Evolutionary conservation across 306 rosid genomes (phyloP).

Genomic region (barrel medic (Medicago truncatula)): DNA sequence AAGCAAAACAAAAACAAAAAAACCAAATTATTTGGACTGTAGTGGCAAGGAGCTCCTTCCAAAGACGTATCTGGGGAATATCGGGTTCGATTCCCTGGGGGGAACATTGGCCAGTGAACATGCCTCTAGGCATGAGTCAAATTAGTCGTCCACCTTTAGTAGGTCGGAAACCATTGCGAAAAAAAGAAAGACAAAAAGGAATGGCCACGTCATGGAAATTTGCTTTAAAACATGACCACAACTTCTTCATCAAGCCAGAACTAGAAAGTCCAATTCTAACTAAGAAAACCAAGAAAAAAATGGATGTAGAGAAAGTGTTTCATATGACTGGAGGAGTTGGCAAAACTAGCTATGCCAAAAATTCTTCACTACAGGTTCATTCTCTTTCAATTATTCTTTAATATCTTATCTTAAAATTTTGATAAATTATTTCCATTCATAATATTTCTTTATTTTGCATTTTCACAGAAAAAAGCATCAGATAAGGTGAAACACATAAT

Average conservation of each 20-base stretch:
- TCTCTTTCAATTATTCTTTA: neutral
- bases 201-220: conserved; percentile 41
- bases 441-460: neutral
- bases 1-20: neutral
- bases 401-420: neutral
- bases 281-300: conserved; percentile 48
- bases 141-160: no score
- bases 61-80: no score
- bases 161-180: no score
- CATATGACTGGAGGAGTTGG: conserved; percentile 92
- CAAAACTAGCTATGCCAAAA: conserved; percentile 85
- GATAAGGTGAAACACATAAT: conserved; percentile 85
- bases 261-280: conserved; percentile 4
- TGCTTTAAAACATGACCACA: conserved; percentile 50
- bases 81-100: no score
- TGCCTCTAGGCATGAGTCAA: no score
- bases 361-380: conserved; percentile 80
- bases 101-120: no score
- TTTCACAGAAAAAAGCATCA: conserved; percentile 70
- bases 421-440: neutral
- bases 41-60: no score
- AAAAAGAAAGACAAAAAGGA: conserved; percentile 9
- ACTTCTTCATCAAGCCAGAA: conserved; percentile 46
- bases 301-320: conserved; percentile 84
- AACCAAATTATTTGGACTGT: no score